Evolutionary conservation across 495 filamentous ascomycete species (phyloP).

Genomic region (Neohortaea acidophila): DNA sequence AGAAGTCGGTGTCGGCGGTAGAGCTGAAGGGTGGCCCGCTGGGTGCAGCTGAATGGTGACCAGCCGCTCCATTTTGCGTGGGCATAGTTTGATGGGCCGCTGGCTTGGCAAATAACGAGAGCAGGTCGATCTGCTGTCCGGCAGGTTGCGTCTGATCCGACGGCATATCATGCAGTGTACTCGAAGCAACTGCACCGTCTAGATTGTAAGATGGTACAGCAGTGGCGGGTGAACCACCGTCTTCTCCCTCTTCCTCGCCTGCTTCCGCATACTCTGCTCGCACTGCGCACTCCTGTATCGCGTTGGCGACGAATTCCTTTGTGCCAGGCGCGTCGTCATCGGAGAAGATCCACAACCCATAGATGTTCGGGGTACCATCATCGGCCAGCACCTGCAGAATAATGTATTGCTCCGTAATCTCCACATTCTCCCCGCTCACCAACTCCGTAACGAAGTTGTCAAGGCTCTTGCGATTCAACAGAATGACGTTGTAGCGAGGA

Average conservation of each 20-base stretch:
- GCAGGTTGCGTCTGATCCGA: background rate
- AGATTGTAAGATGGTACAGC: conserved; percentile 1
- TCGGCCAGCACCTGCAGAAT: conserved; percentile 35
- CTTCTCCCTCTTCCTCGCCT: conserved; percentile 24
- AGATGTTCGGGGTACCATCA: conserved; percentile 27
- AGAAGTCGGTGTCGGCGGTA: conserved; percentile 16
- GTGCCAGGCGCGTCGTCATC: conserved; percentile 21
- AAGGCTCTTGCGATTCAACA: conserved; percentile 45
- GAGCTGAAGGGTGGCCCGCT: conserved; percentile 2
- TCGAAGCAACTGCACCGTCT: too few relatives aligned
- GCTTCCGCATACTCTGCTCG: conserved; percentile 35
- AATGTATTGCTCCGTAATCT: conserved; percentile 45
- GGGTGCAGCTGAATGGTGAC: too few relatives aligned
- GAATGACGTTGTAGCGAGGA: conserved; percentile 39
- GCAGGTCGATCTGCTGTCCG: conserved; percentile 8
- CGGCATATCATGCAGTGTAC: too few relatives aligned
- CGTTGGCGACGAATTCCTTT: conserved; percentile 38
- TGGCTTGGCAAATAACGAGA: conserved; percentile 9
- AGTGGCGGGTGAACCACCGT: conserved; percentile 1
- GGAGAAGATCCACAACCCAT: conserved; percentile 51
- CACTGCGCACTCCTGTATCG: conserved; percentile 41
- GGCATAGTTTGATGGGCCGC: background rate
- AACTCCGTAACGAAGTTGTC: conserved; percentile 43
- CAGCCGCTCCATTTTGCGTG: background rate
- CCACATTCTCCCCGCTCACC: conserved; percentile 37